phyloP scores from a whole-genome alignment of 2,329 filamentous ascomycete species.

The Diplodia mutila region DNA sequence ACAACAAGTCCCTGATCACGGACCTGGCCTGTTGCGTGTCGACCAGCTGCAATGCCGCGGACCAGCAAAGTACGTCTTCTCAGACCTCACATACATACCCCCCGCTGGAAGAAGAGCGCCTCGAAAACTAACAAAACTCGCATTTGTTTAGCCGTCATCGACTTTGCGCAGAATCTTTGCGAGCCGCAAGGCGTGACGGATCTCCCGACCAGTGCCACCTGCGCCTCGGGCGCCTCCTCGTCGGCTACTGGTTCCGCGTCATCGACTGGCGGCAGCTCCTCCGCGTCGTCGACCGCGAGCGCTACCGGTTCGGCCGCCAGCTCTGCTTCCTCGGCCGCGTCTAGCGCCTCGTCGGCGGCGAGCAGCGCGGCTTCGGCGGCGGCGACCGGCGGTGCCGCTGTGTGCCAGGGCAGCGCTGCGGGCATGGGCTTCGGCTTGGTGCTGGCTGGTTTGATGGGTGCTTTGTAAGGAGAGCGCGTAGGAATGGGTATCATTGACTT shows the following conservation, averaged over 20 bases:
- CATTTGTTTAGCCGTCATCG: slow-evolving; percentile 43
- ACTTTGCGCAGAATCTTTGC: slow-evolving; percentile 49
- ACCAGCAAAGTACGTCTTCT: slow-evolving; percentile 40
- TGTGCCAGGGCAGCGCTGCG: slow-evolving; percentile 8
- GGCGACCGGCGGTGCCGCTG: background rate
- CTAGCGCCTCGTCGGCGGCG: background rate
- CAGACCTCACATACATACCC: background rate
- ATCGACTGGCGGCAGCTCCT: background rate
- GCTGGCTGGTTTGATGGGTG: slow-evolving; percentile 18
- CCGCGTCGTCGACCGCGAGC: slow-evolving; percentile 10
- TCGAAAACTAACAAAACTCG: background rate
- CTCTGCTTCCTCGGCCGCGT: background rate
- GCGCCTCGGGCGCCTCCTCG: slow-evolving; percentile 35
- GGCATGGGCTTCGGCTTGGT: slow-evolving; percentile 20
- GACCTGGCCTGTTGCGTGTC: slow-evolving; percentile 49
- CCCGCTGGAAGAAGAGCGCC: background rate
- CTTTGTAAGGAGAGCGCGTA: background rate
- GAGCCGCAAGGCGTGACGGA: slow-evolving; percentile 41
- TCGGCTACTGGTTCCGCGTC: slow-evolving; percentile 20
- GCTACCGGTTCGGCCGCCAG: slow-evolving; percentile 13
- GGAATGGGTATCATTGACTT: background rate
- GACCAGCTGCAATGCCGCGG: slow-evolving; percentile 37
- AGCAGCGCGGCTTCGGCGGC: slow-evolving; percentile 5
- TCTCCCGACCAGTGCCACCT: slow-evolving; percentile 45
- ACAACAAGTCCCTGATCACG: slow-evolving; percentile 40